phyloP scores from a whole-genome alignment of 495 filamentous ascomycete genomes.

The Entonaema liquescens region DNA sequence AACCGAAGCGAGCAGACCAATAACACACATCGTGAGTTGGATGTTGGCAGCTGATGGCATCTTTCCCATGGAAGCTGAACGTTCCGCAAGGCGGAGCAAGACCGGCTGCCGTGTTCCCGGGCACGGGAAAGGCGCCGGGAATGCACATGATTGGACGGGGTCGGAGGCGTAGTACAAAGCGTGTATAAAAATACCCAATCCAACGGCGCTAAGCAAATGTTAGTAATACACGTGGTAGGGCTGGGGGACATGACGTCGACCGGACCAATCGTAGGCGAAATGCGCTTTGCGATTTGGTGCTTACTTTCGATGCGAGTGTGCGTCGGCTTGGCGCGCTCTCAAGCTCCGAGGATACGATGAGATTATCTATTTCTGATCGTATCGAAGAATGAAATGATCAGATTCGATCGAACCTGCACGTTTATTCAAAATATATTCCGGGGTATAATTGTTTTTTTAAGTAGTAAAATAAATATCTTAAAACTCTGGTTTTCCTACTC shows the following conservation, averaged over 20 bases:
- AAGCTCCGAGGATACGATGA: background rate
- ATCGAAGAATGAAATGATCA: background rate
- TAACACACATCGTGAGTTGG: background rate
- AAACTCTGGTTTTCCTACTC: too few relatives aligned
- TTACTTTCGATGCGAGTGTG: background rate
- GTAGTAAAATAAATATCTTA: too few relatives aligned
- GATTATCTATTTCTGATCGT: background rate
- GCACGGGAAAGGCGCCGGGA: background rate
- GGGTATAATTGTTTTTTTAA: too few relatives aligned
- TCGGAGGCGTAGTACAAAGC: background rate
- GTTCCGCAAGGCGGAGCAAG: slow-evolving; percentile 31
- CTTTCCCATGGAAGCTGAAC: background rate
- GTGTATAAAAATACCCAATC: background rate
- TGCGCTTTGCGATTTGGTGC: background rate
- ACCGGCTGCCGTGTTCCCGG: slow-evolving; percentile 19
- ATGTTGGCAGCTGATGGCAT: background rate
- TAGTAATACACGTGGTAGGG: background rate
- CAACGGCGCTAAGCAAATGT: background rate
- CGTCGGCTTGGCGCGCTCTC: background rate
- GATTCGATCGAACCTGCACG: too few relatives aligned
- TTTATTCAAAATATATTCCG: too few relatives aligned
- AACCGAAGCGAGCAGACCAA: background rate
- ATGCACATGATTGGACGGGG: background rate
- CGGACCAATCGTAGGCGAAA: background rate
- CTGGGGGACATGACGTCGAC: background rate